Evolutionary conservation across 345 rosid genomes (phyloP).

Genomic region (Syzygium grande): DNA sequence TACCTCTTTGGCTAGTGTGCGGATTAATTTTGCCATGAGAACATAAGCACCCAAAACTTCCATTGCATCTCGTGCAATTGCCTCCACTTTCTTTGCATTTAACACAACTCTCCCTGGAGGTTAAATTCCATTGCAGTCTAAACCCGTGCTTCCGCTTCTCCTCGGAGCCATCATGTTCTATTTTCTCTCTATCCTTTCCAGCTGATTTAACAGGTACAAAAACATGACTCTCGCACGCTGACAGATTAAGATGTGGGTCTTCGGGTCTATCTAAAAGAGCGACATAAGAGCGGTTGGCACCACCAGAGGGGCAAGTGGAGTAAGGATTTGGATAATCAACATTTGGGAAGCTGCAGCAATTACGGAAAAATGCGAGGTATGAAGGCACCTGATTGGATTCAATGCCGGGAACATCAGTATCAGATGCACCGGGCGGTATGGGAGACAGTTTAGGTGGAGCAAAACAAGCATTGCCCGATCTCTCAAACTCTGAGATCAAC

Average conservation of each 20-base stretch:
- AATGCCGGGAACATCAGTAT: accelerated
- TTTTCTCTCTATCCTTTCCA: accelerated
- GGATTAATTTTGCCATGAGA: background rate
- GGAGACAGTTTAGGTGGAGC: accelerated
- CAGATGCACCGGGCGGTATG: accelerated
- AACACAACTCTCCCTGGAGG: background rate
- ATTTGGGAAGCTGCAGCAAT: accelerated
- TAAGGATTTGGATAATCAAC: background rate
- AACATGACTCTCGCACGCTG: accelerated
- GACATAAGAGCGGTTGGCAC: background rate
- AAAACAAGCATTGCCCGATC: background rate
- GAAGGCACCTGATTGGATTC: accelerated
- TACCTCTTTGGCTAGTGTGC: background rate
- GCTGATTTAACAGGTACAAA: background rate
- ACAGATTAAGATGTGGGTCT: accelerated
- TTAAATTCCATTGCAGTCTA: background rate
- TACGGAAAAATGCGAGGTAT: background rate
- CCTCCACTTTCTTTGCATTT: background rate
- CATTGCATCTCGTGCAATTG: background rate
- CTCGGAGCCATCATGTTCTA: accelerated
- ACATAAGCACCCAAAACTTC: background rate
- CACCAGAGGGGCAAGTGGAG: accelerated
- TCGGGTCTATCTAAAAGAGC: accelerated
- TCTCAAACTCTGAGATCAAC: background rate
- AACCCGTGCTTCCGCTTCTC: background rate